Base-by-base conservation (phyloP, 257 asterid species). In the Haberlea rhodopensis region DNA sequence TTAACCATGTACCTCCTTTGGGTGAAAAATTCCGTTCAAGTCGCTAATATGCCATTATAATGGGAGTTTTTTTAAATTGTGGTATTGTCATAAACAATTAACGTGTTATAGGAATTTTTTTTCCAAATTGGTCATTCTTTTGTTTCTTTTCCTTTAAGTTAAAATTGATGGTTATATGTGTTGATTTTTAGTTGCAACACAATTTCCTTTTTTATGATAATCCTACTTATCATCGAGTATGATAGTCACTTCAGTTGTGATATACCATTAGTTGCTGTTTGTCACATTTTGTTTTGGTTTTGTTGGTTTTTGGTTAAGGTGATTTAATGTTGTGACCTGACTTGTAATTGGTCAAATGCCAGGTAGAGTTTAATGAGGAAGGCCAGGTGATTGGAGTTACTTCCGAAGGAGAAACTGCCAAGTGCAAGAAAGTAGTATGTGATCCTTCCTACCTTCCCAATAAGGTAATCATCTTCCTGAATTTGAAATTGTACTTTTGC, bases 341-440 rank as follows among this genome's bases (percentile, higher is more conserved):
- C 60, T 32, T 31, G 60, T 70, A 69, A 1, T 48, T 19, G 1
- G 27, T 73, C 27, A 43, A 69, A 71, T 72, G 53, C 29, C 80
- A 91, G 96, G 97, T 91, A 8, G 97, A 88, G 85, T 88, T 86
- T 76, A 68, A 88, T 29, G 94, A 73, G 48, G 95, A 86, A 80
- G 96, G 96, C 67, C 84, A 84, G 81, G 94, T 82, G 43, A 78
- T 81, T 64, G 97, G 97, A 55, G 97, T 91, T 64, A 84, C 96
- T 16, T 88, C 97, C 34, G 96, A 88, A 81, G 97, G 96, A 57
- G 97, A 91, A 82, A 91, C 97, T 66, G 97, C 97, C 19, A 86
- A 75, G 80, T 88, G 95, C 82, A 91, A 91, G 72, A 86, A 91
- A 76, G 91, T 91, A 72, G 97, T 91, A 22, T 91, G 97, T 5